Conservation (phyloP, 805 yeast genomes). For the Schizosaccharomyces lindneri region DNA sequence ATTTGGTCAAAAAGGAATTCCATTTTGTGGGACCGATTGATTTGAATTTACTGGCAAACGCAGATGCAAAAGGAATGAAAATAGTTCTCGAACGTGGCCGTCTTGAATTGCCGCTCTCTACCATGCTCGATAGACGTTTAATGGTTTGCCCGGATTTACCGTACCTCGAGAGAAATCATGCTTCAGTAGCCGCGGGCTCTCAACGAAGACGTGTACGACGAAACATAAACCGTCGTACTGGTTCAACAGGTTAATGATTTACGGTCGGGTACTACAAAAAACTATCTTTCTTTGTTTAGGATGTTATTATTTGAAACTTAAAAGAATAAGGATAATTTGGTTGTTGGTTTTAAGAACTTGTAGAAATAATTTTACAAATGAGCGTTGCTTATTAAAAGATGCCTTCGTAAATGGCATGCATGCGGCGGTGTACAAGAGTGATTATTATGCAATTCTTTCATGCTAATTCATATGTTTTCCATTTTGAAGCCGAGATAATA, state of each 20-base stretch:
- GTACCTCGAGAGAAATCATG: neutral
- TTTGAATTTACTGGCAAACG: neutral
- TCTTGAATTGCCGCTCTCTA: neutral
- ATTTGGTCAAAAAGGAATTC: neutral
- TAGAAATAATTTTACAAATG: no score
- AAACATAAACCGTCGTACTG: neutral
- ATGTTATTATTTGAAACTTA: no score
- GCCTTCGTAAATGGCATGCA: no score
- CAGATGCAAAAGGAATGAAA: neutral
- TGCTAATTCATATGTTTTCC: no score
- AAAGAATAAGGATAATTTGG: no score
- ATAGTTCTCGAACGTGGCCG: neutral
- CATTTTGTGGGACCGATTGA: slow-evolving; percentile 4
- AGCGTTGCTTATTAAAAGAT: no score
- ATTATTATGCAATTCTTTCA: no score
- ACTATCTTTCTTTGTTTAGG: no score
- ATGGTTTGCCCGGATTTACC: neutral
- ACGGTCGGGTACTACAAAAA: no score
- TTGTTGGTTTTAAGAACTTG: no score
- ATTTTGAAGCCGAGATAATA: no score
- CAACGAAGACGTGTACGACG: neutral
- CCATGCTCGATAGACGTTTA: neutral
- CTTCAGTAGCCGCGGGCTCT: neutral
- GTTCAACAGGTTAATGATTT: neutral
- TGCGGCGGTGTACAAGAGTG: no score